A percentile compares a stretch with the other conserved stretches of the same genome.
phyloP scores from a whole-genome alignment of 768 basidiomycete species.

The Boletus rubroflammeus region DNA sequence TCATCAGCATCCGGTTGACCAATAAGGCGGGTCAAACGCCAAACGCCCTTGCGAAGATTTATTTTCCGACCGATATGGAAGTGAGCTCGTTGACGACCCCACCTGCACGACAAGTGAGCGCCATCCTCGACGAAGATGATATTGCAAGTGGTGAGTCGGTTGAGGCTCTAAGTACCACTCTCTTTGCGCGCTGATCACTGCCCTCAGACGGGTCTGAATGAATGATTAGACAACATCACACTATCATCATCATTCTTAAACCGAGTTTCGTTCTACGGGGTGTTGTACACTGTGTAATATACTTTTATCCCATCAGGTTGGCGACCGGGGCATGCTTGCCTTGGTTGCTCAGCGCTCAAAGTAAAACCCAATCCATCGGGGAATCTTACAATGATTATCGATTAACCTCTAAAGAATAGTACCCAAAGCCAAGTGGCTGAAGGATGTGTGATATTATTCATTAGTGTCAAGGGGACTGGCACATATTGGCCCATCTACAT shows the following conservation, averaged over 20 bases:
- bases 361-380: background rate
- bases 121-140: conserved; percentile 13
- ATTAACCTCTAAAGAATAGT: background rate
- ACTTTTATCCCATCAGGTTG: background rate
- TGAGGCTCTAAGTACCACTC: background rate
- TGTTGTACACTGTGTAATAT: background rate
- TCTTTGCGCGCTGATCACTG: background rate
- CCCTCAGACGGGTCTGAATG: conserved; percentile 3
- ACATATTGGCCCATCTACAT: background rate
- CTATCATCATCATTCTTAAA: background rate
- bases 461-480: background rate
- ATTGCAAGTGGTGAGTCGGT: conserved; percentile 18
- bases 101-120: conserved; percentile 11
- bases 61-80: conserved; percentile 14
- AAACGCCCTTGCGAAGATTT: conserved; percentile 20
- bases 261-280: background rate
- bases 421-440: background rate
- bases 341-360: background rate
- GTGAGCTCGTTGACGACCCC: conserved; percentile 20
- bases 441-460: background rate
- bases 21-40: conserved; percentile 30
- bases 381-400: background rate
- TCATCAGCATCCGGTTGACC: conserved; percentile 19
- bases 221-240: background rate
- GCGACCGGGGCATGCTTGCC: background rate